These are phyloP conservation scores for Orbilia quercus DNA, from an alignment of 2,329 filamentous ascomycete genomes.

Conservation along the genomic window DNA sequence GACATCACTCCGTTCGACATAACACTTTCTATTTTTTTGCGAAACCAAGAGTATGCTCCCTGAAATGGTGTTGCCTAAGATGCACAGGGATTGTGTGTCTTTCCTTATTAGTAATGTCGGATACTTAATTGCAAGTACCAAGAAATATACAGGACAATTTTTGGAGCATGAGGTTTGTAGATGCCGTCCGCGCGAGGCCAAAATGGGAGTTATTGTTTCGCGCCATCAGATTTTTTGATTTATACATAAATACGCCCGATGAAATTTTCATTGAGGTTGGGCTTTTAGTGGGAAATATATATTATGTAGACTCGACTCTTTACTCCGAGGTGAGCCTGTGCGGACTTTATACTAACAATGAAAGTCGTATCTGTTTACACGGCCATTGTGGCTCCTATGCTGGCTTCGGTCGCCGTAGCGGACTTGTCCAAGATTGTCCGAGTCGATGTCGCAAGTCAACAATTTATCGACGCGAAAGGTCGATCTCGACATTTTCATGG, in stretches of 20 bases:
- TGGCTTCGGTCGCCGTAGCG: constrained; percentile 26
- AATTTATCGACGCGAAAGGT: constrained; percentile 52
- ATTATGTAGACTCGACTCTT: no score
- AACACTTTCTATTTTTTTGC: background rate
- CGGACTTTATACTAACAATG: constrained; percentile 1
- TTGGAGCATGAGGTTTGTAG: background rate
- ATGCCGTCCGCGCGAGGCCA: no score
- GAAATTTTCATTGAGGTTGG: no score
- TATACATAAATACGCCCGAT: no score
- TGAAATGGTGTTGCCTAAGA: constrained; percentile 14
- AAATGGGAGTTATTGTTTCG: no score
- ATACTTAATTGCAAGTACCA: background rate
- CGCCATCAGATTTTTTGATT: no score
- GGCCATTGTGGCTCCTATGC: constrained; percentile 15
- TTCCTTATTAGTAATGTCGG: constrained; percentile 18
- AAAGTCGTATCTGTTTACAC: background rate
- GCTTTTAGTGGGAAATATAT: no score
- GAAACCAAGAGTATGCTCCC: constrained; percentile 4
- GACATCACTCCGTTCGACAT: background rate
- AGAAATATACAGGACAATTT: background rate
- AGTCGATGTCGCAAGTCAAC: constrained; percentile 52
- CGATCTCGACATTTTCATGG: constrained; percentile 55
- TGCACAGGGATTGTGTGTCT: constrained; percentile 10
- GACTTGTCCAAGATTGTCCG: constrained; percentile 50
- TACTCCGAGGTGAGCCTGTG: background rate